Base-by-base conservation (phyloP, 78 protist genomes). In the Tieghemostelium lacteum region DNA sequence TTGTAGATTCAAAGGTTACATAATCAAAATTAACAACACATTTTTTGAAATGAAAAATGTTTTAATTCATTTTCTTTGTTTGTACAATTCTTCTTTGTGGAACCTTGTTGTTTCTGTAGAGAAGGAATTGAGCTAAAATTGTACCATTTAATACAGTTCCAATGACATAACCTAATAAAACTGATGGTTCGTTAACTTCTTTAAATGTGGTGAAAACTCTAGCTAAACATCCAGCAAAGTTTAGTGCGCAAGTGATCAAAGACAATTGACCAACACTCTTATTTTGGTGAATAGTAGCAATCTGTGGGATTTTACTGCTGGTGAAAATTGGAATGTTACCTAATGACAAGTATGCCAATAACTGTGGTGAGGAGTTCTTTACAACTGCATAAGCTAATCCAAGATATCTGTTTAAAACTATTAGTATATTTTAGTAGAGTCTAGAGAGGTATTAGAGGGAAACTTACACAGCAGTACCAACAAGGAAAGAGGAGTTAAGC, bases 201-300 rank as follows among this genome's bases (percentile, higher is more conserved):
- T 50, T 69, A 28, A 94, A 29, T 0, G 96, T 94, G 33, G 98
- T 96, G 92, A 96, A 94, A 2, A 94, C 86, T 62, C 98, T 94
- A 33, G 95, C 96, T n/a, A 54, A 52, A 62, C 94, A 40, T 33
- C 98, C 98, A 34, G 76, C 95, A 8, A 94, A 67, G 62, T 76
- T 62, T n/a, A 96, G 73, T 52, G 73, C 50, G 36, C 55, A 39
- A 2, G 98, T 96, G 42, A 88, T 31, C 65, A 94, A 63, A 39
- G 97, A 75, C 22, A 95, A 87, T 72, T 88, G 92, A 28, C 96
- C 96, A 37, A 96, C 94, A 87, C 65, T 39, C 50, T 87, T 78
- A 31, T 61, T 40, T 14, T 55, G 34, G 37, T 55, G 75, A 77
- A 42, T 80, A 28, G 71, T 16, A 24, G 14, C 0, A 85, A 96